These are phyloP conservation scores for Penicillium sp. DNA, from an alignment of 2,329 filamentous ascomycete genomes.

Conservation along the genomic window DNA sequence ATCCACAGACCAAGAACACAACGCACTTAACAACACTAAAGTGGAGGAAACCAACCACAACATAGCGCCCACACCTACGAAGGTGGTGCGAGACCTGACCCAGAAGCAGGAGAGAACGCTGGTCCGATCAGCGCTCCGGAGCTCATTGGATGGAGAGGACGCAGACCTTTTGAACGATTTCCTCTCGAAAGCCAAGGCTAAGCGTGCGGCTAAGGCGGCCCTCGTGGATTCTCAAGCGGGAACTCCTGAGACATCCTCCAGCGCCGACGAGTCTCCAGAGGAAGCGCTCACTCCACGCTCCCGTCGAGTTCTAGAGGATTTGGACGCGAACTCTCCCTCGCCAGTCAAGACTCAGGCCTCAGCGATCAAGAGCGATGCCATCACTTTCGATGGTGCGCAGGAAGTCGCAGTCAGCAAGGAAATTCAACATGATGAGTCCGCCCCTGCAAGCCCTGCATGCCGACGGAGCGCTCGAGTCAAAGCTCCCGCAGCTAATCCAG, in stretches of 20 bases:
- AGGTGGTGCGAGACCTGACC: constrained; percentile 26
- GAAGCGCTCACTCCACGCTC: constrained; percentile 31
- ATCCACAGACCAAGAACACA: constrained; percentile 3
- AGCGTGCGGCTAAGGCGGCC: constrained; percentile 38
- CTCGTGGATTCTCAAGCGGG: constrained; percentile 18
- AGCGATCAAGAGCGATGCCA: constrained; percentile 26
- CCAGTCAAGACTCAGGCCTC: constrained; percentile 32
- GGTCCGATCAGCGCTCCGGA: constrained; percentile 37
- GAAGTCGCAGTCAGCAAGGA: constrained; percentile 18
- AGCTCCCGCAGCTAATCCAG: constrained; percentile 22
- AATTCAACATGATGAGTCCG: constrained; percentile 16
- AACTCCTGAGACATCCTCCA: constrained; percentile 11
- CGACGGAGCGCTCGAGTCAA: constrained; percentile 40
- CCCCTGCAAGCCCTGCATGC: constrained; percentile 26
- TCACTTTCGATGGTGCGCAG: constrained; percentile 8
- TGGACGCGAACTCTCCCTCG: constrained; percentile 41
- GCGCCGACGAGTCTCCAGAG: constrained; percentile 16
- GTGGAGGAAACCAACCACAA: background rate
- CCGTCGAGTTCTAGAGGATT: constrained; percentile 35
- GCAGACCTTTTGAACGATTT: constrained; percentile 41
- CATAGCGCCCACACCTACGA: constrained; percentile 10
- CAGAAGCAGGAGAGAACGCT: constrained; percentile 33
- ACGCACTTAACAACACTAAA: constrained; percentile 1
- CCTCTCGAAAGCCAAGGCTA: constrained; percentile 41
- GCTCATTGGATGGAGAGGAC: constrained; percentile 40